Conservation (phyloP, 164 flowering plant genomes). For the Vitis cinerea region DNA sequence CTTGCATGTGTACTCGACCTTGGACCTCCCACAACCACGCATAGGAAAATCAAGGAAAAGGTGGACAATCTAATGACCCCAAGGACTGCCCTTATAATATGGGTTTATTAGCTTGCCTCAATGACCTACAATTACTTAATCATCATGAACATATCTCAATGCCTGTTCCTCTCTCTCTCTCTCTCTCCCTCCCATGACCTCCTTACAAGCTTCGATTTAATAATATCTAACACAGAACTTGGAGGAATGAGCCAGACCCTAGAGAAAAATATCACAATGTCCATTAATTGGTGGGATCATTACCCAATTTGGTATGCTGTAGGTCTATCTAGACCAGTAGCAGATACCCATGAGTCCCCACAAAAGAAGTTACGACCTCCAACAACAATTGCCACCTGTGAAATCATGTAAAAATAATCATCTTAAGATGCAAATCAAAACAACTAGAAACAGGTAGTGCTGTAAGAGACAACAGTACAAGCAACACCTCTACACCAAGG, state of each 20-base stretch:
- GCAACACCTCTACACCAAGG: conserved; percentile 78
- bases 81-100: too few relatives aligned
- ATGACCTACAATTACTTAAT: too few relatives aligned
- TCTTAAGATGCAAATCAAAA: background rate
- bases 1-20: too few relatives aligned
- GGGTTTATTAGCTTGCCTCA: too few relatives aligned
- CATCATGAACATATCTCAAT: too few relatives aligned
- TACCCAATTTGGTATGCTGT: conserved; percentile 95
- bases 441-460: too few relatives aligned
- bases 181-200: too few relatives aligned
- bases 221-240: background rate
- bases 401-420: conserved; percentile 8
- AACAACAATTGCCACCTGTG: conserved; percentile 89
- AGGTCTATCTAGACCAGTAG: conserved; percentile 80
- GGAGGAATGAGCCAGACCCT: background rate
- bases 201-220: too few relatives aligned
- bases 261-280: background rate
- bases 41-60: too few relatives aligned
- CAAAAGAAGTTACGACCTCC: conserved; percentile 97
- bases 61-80: too few relatives aligned
- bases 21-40: too few relatives aligned
- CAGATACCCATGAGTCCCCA: conserved; percentile 80
- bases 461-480: background rate
- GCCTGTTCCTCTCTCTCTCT: too few relatives aligned
- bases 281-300: background rate